Conservation (phyloP, 495 filamentous ascomycete species). For the Hypoxylon crocopeplum region DNA sequence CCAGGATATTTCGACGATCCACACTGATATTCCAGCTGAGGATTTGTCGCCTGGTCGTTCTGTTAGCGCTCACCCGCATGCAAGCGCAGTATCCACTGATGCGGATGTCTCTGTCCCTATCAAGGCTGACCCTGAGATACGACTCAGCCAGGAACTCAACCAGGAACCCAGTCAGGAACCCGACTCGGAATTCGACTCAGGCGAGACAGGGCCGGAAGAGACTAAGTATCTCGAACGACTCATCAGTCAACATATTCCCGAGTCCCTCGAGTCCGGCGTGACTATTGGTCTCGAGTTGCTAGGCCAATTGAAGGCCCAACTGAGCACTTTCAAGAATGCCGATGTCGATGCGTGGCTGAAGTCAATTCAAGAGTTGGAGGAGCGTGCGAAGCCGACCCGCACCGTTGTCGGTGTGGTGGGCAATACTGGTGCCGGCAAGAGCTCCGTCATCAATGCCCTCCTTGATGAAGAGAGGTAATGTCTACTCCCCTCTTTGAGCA, state of each 20-base stretch:
- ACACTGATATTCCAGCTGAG: too few relatives aligned
- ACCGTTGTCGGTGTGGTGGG: conserved; percentile 66
- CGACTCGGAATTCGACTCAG: too few relatives aligned
- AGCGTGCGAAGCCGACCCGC: conserved; percentile 36
- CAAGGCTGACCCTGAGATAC: too few relatives aligned
- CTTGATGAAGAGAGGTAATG: conserved; percentile 58
- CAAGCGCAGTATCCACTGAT: too few relatives aligned
- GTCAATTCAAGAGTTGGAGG: conserved; percentile 45
- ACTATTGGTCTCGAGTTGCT: conserved; percentile 35
- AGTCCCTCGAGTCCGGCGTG: conserved; percentile 43
- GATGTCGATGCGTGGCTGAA: conserved; percentile 48
- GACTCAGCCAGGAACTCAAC: too few relatives aligned
- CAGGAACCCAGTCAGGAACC: too few relatives aligned
- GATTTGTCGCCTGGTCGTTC: too few relatives aligned
- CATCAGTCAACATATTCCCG: conserved; percentile 3
- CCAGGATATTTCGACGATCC: too few relatives aligned
- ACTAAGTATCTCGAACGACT: conserved; percentile 10
- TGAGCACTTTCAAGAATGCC: conserved; percentile 1
- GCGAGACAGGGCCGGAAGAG: neutral
- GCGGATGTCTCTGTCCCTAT: too few relatives aligned
- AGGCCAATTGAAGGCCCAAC: conserved; percentile 21
- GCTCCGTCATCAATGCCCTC: conserved; percentile 66
- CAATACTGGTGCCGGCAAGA: conserved; percentile 66
- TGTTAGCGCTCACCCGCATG: too few relatives aligned
- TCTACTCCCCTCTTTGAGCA: neutral